phyloP scores from a whole-genome alignment of 768 basidiomycete genomes.

The Boletus tylopilopsis region DNA sequence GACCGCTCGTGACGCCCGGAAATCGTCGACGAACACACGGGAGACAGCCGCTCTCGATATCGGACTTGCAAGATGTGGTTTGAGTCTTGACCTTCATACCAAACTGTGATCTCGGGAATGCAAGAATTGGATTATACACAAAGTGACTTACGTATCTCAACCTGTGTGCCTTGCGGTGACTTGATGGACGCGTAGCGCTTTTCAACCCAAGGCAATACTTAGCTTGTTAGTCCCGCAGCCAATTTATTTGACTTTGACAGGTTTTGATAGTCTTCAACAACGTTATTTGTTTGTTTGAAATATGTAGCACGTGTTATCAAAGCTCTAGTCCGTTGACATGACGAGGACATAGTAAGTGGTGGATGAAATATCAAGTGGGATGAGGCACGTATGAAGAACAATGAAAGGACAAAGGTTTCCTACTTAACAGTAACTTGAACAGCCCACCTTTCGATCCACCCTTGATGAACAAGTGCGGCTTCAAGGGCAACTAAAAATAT shows the following conservation, averaged over 20 bases:
- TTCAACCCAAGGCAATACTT: no score
- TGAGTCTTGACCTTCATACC: slow-evolving; percentile 1
- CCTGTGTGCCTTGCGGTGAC: no score
- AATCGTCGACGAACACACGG: slow-evolving; percentile 28
- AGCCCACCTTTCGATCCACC: slow-evolving; percentile 47
- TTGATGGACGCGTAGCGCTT: no score
- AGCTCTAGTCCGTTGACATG: background rate
- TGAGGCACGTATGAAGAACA: background rate
- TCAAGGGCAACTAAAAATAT: slow-evolving; percentile 50
- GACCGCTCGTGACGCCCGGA: slow-evolving; percentile 51
- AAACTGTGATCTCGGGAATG: background rate
- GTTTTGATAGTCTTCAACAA: no score
- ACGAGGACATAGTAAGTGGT: background rate
- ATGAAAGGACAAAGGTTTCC: background rate
- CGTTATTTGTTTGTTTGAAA: no score
- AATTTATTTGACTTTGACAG: no score
- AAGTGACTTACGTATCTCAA: no score
- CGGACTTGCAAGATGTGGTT: slow-evolving; percentile 28
- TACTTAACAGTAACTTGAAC: slow-evolving; percentile 20
- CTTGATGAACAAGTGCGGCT: slow-evolving; percentile 43
- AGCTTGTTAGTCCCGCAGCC: no score
- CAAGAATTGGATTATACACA: slow-evolving; percentile 10
- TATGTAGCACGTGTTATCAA: background rate
- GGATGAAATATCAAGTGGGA: background rate
- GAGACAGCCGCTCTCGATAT: slow-evolving; percentile 30